Evolutionary conservation across 139 green algal species (phyloP), one percentile per base, ranked within the genome.

Genomic region (Chlamydomonas asymmetrica): DNA sequence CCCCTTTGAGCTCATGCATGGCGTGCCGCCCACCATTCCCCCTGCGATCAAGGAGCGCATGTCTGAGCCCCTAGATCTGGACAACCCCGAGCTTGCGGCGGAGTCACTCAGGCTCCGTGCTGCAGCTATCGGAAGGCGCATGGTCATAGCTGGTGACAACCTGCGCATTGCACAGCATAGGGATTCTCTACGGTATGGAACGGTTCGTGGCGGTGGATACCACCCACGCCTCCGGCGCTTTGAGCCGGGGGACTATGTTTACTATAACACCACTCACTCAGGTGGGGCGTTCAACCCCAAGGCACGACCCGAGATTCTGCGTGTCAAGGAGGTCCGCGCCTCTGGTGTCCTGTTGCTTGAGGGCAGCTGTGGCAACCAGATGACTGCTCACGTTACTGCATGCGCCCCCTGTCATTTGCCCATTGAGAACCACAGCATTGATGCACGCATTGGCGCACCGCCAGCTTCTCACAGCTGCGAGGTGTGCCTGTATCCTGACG

Each of bases 121-220:
- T 27, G 31, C 56, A 10, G 16, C 54, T 10, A 27, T 71, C 37
- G 29, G 45, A 22, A 40, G 48, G 20, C 4, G 50, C 2, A 37
- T 23, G 5, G 48, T 43, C 5, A 48, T 56, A 0, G 66, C 66
- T 22, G 48, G 48, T 18, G 9, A 72, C 5, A 71, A 81, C 35
- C 20, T 81, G 34, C 41, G n/a, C 32, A 81, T 81, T 57, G 65
- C 75, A 0, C 75, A 81, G 75, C 66, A 75, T 29, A 4, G 75
- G 0, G 75, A 81, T 43, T 54, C n/a, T 3, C 52, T 69, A 40
- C 40, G 74, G 4, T 80, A 80, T 31, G 27, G n/a, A 22, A 32
- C 37, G 13, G 43, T 76, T 8, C 57, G 75, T 9, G 54, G 65
- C 6, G 75, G 75, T 16, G 37, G 27, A 4, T 76, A 75, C 1